Percentiles rank a stretch among this genome's conserved stretches.
phyloP scores from a whole-genome alignment of 139 green algal species.

The Haematococcus lacustris region DNA sequence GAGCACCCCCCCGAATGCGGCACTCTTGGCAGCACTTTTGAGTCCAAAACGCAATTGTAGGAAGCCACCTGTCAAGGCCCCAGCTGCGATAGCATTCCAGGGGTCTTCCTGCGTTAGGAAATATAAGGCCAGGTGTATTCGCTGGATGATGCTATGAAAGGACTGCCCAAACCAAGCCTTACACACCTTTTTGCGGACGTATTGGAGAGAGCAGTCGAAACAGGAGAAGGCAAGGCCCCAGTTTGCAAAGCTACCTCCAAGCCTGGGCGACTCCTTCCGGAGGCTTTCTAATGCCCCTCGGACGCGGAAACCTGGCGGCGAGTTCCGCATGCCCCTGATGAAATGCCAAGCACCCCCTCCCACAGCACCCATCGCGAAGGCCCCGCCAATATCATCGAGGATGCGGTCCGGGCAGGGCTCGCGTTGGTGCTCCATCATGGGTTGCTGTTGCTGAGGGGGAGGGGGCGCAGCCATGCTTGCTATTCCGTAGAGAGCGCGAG shows the following conservation, averaged over 20 bases:
- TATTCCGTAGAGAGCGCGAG: no score
- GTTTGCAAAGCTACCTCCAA: slow-evolving; percentile 97
- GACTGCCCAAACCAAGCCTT: no score
- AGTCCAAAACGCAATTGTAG: slow-evolving; percentile 84
- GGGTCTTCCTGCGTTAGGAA: slow-evolving; percentile 77
- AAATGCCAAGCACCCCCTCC: slow-evolving; percentile 90
- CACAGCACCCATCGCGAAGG: slow-evolving; percentile 98
- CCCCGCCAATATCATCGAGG: slow-evolving; percentile 93
- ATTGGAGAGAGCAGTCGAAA: slow-evolving; percentile 96
- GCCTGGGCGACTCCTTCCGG: slow-evolving; percentile 78
- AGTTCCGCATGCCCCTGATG: slow-evolving; percentile 89
- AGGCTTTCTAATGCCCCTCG: slow-evolving; percentile 75
- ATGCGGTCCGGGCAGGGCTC: slow-evolving; percentile 95
- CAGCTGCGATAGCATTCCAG: slow-evolving; percentile 94
- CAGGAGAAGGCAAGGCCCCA: slow-evolving; percentile 95
- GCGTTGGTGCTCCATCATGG: slow-evolving; percentile 69
- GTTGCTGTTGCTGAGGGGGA: not conserved
- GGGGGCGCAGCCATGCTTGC: no score
- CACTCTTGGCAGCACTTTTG: slow-evolving; percentile 63
- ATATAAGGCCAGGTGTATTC: not conserved
- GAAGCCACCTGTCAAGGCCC: slow-evolving; percentile 87
- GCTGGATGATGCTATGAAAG: no score
- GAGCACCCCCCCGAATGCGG: slow-evolving; percentile 88
- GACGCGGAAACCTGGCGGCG: slow-evolving; percentile 67
- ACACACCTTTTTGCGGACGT: slow-evolving; percentile 78